phyloP scores from a whole-genome alignment of 2,329 filamentous ascomycete species.

The Boeremia exigua region DNA sequence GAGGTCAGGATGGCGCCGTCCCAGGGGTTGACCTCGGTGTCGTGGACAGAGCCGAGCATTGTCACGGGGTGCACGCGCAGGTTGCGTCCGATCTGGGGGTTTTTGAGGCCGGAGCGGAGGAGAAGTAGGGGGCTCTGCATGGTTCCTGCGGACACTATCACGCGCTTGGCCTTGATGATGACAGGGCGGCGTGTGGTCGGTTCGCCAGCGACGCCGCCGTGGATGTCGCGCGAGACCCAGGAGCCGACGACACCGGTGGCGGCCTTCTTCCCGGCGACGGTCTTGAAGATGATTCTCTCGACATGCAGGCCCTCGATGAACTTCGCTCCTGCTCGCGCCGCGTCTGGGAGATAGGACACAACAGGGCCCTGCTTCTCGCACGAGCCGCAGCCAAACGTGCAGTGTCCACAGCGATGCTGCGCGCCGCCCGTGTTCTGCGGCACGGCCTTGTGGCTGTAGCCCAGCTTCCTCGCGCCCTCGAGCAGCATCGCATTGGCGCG shows the following conservation, averaged over 20 bases:
- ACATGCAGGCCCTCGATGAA: conserved; percentile 86
- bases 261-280: conserved; percentile 58
- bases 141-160: conserved; percentile 78
- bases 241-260: conserved; percentile 75
- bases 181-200: conserved; percentile 65
- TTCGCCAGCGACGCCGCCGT: conserved; percentile 63
- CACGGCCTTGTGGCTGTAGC: conserved; percentile 71
- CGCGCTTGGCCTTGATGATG: conserved; percentile 77
- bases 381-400: conserved; percentile 64
- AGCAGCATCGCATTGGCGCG: conserved; percentile 73
- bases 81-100: conserved; percentile 80
- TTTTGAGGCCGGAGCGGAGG: conserved; percentile 78
- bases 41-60: conserved; percentile 65
- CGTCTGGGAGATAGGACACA: conserved; percentile 79
- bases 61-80: conserved; percentile 79
- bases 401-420: conserved; percentile 75
- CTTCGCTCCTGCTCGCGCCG: conserved; percentile 74
- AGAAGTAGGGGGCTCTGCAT: conserved; percentile 80
- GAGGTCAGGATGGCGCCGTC: conserved; percentile 80
- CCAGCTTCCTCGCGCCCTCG: conserved; percentile 75
- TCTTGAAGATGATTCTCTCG: conserved; percentile 72
- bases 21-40: conserved; percentile 68
- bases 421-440: conserved; percentile 80
- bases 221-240: conserved; percentile 75
- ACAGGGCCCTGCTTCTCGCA: conserved; percentile 80